Evolutionary conservation across 352 stramenopile genomes (phyloP).

Genomic region (Thalassiosira mediterranea): DNA sequence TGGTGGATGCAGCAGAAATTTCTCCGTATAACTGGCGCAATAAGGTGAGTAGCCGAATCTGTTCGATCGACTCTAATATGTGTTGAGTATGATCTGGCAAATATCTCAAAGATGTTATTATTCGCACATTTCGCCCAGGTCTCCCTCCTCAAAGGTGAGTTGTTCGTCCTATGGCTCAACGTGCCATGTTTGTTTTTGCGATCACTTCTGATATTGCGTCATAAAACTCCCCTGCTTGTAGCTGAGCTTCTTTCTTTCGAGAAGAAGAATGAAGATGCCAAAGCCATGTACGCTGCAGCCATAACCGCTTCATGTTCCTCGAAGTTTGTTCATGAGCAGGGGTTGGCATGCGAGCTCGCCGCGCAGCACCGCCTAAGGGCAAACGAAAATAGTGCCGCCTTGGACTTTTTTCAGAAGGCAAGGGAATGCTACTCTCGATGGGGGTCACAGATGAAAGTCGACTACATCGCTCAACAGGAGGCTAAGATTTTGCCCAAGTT

Average conservation of each 20-base stretch:
- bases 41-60: too few relatives aligned
- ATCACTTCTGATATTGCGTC: too few relatives aligned
- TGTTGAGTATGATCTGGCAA: too few relatives aligned
- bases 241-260: constrained; percentile 10
- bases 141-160: too few relatives aligned
- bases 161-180: too few relatives aligned
- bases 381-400: not conserved
- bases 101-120: too few relatives aligned
- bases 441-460: constrained; percentile 8
- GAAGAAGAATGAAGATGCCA: not conserved
- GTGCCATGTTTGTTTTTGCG: not conserved
- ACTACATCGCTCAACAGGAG: too few relatives aligned
- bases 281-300: constrained; percentile 3
- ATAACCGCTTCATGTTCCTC: not conserved
- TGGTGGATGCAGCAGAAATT: constrained; percentile 9
- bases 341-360: constrained; percentile 8
- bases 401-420: constrained; percentile 4
- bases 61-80: too few relatives aligned
- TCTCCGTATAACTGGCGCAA: constrained; percentile 12
- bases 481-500: too few relatives aligned
- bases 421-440: not conserved
- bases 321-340: constrained; percentile 7
- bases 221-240: not conserved
- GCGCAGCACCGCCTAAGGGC: not conserved
- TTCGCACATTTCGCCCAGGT: too few relatives aligned